Evolutionary conservation across 208 protist genomes (phyloP).

Genomic region (Wallacemonas sp.): DNA sequence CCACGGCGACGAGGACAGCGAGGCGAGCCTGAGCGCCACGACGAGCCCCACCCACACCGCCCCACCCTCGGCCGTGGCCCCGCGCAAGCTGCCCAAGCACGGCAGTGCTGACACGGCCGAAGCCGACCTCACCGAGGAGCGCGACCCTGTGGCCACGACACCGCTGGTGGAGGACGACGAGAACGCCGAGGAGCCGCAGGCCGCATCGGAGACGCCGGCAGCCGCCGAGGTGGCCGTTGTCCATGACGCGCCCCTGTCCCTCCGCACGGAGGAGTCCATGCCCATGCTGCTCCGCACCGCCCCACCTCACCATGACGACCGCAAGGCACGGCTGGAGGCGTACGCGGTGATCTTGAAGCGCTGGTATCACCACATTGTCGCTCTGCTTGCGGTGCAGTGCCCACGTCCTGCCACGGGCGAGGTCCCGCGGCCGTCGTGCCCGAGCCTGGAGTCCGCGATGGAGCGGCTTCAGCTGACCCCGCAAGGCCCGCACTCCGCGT

Average conservation of each 20-base stretch:
- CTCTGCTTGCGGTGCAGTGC: constrained; percentile 39
- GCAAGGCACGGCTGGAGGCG: constrained; percentile 37
- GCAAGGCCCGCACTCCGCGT: constrained; percentile 20
- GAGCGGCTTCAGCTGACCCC: constrained; percentile 24
- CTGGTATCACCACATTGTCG: constrained; percentile 53
- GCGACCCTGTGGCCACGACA: not conserved
- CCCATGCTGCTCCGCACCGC: constrained; percentile 5
- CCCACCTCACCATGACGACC: constrained; percentile 6
- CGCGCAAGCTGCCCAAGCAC: no score
- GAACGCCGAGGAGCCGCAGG: not conserved
- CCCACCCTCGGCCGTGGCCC: no score
- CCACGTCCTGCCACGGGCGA: constrained; percentile 29
- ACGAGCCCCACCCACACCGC: constrained; percentile 24
- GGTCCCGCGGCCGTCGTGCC: constrained; percentile 30
- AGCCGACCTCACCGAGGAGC: constrained; percentile 1
- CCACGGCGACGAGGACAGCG: constrained; percentile 15
- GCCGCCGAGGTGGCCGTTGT: no score
- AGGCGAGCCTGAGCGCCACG: constrained; percentile 23
- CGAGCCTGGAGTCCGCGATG: constrained; percentile 26
- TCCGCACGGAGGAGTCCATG: not conserved
- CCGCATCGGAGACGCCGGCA: constrained; percentile 17
- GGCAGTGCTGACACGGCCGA: no score
- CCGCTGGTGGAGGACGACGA: not conserved
- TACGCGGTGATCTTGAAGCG: constrained; percentile 47
- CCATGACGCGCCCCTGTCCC: not conserved